Conservation (phyloP, 495 filamentous ascomycete genomes). For the Trichoderma orchidacearum region DNA sequence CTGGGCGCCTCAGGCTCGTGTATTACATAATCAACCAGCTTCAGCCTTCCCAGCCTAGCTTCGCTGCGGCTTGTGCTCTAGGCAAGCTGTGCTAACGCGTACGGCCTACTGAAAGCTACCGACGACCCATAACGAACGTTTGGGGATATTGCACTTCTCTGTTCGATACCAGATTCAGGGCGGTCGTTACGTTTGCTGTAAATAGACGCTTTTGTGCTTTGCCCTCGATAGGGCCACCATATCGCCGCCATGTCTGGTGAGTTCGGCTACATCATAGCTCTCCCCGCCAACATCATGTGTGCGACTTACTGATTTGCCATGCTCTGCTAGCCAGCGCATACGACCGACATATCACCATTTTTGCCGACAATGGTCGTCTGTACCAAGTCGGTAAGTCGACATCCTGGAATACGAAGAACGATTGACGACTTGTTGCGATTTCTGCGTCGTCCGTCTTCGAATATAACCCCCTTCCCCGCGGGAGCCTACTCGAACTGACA, state of each 20-base stretch:
- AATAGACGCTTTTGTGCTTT: not conserved
- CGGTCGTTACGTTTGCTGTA: not conserved
- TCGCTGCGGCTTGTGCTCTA: constrained; percentile 8
- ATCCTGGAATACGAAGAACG: not conserved
- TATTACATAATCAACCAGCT: not conserved
- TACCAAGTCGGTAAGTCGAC: constrained; percentile 95
- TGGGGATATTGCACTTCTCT: constrained; percentile 9
- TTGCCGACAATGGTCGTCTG: constrained; percentile 93
- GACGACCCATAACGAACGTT: constrained; percentile 14
- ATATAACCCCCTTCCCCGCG: not conserved
- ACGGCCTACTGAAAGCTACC: constrained; percentile 10
- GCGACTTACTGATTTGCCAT: constrained; percentile 7
- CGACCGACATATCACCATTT: constrained; percentile 98
- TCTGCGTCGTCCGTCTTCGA: not conserved
- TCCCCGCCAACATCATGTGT: constrained; percentile 7
- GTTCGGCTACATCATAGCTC: constrained; percentile 10
- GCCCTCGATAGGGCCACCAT: constrained; percentile 4
- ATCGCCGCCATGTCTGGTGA: constrained; percentile 4
- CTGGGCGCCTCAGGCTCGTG: not conserved
- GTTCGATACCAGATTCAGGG: not conserved
- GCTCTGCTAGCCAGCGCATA: constrained; percentile 77
- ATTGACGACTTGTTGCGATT: not conserved
- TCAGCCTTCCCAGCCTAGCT: constrained; percentile 11
- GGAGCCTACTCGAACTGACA: not conserved
- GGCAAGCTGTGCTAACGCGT: constrained; percentile 28